Evolutionary conservation across 352 stramenopile species (phyloP).

Genomic region (Pythium biforme): DNA sequence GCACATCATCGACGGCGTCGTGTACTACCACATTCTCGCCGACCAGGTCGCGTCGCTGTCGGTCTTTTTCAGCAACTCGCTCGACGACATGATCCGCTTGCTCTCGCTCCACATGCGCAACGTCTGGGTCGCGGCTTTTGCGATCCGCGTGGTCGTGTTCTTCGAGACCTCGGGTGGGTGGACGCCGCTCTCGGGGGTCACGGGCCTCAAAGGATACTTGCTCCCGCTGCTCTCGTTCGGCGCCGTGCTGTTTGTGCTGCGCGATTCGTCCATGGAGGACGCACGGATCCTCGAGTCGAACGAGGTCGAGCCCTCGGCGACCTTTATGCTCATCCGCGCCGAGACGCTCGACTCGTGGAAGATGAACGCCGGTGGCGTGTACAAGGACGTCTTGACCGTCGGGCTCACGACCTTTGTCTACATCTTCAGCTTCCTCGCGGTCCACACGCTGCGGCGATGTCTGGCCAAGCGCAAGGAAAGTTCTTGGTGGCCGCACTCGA

Average conservation of each 20-base stretch:
- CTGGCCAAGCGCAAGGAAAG: slow-evolving; percentile 14
- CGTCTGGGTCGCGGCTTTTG: slow-evolving; percentile 26
- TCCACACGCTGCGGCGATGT: slow-evolving; percentile 10
- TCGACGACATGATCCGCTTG: slow-evolving; percentile 23
- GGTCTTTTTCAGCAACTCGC: slow-evolving; percentile 12
- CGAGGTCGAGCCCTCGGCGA: slow-evolving; percentile 30
- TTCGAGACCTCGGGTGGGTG: slow-evolving; percentile 29
- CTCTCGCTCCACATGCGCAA: slow-evolving; percentile 28
- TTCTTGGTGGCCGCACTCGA: slow-evolving; percentile 24
- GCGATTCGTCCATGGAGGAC: slow-evolving; percentile 21
- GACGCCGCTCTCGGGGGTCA: slow-evolving; percentile 26
- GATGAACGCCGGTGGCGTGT: slow-evolving; percentile 31
- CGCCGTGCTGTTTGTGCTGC: slow-evolving; percentile 25
- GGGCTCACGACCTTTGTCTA: slow-evolving; percentile 18
- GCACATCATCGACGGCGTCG: slow-evolving; percentile 29
- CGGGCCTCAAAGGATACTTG: slow-evolving; percentile 24
- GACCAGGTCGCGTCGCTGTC: slow-evolving; percentile 15
- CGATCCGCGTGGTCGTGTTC: slow-evolving; percentile 26
- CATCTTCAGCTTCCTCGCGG: slow-evolving; percentile 3
- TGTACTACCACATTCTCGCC: slow-evolving; percentile 24
- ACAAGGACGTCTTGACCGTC: slow-evolving; percentile 28
- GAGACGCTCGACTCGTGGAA: slow-evolving; percentile 35
- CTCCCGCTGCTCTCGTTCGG: slow-evolving; percentile 19
- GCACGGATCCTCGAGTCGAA: slow-evolving; percentile 30
- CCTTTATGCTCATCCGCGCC: slow-evolving; percentile 33